Evolutionary conservation across 441 rosid genomes (phyloP), one percentile per base, ranked within the genome.

Genomic region (Pelargonium myrrhifolium): DNA sequence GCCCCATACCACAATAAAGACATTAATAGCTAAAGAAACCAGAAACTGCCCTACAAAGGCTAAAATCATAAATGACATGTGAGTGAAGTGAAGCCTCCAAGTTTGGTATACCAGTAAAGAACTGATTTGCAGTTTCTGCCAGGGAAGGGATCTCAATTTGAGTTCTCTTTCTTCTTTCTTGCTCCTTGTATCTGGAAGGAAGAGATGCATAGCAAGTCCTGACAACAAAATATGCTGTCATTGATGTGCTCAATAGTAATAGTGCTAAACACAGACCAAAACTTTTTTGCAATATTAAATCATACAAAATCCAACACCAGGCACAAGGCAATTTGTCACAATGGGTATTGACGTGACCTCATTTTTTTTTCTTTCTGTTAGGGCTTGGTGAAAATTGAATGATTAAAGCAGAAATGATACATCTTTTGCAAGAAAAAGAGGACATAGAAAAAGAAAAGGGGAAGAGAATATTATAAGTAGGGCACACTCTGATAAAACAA

Each of bases 401-500:
- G 24, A 18, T 55, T 17, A 55, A 55, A 55, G 60, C 60, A 51
- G 58, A 51, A 4, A 1, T 8, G 26, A 17, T 55, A 2, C 3
- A 18, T 55, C 60, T 55, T 55, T 55, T 17, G 60, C 26, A 67
- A 17, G 42, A 71, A 17, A 65, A 65, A 62, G 21, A 28, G 9
- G 9, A 2, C 37, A 68, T 51, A 64, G 28, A 22, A 28, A 49
- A 64, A 26, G 26, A 0, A 68, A 43, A 53, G 11, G 20, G 10
- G 17, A n/a, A n/a, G n/a, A n/a, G n/a, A n/a, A n/a, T n/a, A n/a
- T n/a, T 62, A 69, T 66, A 62, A 55, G 24, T 24, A 53, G 39
- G 47, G 71, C 60, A 15, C 45, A 68, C 45, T 65, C 11, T 4
- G 67, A 68, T 71, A 79, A 47, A 40, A 76, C 71, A 45, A 62